Conservation (phyloP, 257 asterid species). For the Avicennia marina region DNA sequence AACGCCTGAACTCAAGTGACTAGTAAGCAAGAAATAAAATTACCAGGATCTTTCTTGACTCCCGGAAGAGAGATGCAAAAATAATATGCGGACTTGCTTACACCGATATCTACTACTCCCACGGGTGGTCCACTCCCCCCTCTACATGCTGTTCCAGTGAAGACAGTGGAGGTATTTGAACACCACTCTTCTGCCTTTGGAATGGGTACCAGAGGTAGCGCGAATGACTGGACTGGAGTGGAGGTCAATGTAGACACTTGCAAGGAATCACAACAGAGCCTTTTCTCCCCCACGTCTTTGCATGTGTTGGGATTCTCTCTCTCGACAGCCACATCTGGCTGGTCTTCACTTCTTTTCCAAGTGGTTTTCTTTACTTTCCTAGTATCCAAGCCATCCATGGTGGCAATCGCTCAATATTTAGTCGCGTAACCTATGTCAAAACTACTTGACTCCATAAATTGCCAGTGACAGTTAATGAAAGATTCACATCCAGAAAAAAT, state of each 20-base stretch:
- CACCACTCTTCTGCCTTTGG: constrained; percentile 38
- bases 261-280: constrained; percentile 25
- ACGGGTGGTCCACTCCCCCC: constrained; percentile 61
- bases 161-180: constrained; percentile 31
- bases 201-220: constrained; percentile 55
- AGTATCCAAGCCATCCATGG: constrained; percentile 34
- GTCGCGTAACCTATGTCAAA: constrained; percentile 13
- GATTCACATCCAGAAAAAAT: neutral
- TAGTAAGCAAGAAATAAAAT: too few relatives aligned
- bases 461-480: neutral
- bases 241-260: constrained; percentile 17
- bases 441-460: neutral
- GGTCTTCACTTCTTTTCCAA: constrained; percentile 35
- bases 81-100: constrained; percentile 56
- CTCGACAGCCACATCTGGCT: constrained; percentile 10
- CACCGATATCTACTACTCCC: constrained; percentile 72
- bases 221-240: constrained; percentile 26
- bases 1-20: too few relatives aligned
- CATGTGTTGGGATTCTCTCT: constrained; percentile 16
- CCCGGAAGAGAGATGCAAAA: constrained; percentile 90
- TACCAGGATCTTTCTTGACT: constrained; percentile 84
- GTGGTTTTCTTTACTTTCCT: constrained; percentile 33
- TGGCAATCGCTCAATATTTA: constrained; percentile 6
- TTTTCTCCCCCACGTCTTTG: constrained; percentile 25
- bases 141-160: constrained; percentile 60